Base-by-base conservation (phyloP, 208 protist genomes). In the Acanthamoeba sp. region DNA sequence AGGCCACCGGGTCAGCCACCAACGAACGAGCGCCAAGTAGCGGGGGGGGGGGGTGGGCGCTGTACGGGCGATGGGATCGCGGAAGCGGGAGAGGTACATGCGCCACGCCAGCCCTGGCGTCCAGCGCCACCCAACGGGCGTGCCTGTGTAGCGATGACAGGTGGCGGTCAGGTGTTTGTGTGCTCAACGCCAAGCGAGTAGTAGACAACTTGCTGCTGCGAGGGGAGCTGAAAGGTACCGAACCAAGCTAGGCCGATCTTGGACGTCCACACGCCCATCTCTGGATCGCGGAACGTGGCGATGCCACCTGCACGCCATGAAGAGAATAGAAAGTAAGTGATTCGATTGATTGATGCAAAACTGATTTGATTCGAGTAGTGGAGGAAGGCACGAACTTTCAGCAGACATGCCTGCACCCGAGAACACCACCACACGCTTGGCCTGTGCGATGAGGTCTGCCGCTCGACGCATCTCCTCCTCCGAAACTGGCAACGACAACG, bases 321-420 rank as follows among this genome's bases (percentile, higher is more conserved):
- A 22, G 0, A 50, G 7, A 91, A 34, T 1, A 88, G 66, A 38
- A 7, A 24, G 40, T 10, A 22, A 5, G 0, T 0, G 20, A 57
- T 64, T 20, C 29, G 38, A 22, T 10, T 5, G 42, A 24, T 12
- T 1, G 62, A 1, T n/a, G n/a, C n/a, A n/a, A 90, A 38, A 7
- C 5, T 20, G 48, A 22, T 20, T 1, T 0, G 20, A 57, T 64
- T 20, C 29, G 38, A 22, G 29, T 5, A 76, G 38, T 12, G 22
- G 62, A 1, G 20, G 2, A 38, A 69, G 16, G n/a, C 29, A 90
- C 40, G 40, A 22, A 93, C 87, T 93, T 32, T 93, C 87, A 5
- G 87, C 87, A 93, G 87, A 93, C 27, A 93, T 93, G 87, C 87
- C 87, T 57, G 87, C 87, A 32, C 87, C 87, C 14, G 87, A 93